Evolutionary conservation across 2,329 filamentous ascomycete species (phyloP).

Genomic region (Furcasterigmium furcatum): DNA sequence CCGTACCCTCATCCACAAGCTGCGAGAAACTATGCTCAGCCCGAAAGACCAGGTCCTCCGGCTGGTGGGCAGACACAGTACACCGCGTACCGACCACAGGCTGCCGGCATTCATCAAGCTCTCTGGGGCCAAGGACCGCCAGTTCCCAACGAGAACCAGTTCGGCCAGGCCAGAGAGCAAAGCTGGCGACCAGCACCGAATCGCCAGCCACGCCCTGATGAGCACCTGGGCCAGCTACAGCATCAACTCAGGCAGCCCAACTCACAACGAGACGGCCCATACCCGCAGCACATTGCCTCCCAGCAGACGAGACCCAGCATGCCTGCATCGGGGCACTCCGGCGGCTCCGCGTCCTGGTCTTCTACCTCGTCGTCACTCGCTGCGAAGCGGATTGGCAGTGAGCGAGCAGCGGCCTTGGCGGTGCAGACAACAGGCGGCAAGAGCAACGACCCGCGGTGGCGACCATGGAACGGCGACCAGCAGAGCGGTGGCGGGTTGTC

Average conservation of each 20-base stretch:
- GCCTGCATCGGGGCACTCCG: not conserved
- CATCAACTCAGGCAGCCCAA: slow-evolving; percentile 1
- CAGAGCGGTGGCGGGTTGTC: slow-evolving; percentile 3
- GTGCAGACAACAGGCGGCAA: slow-evolving; percentile 17
- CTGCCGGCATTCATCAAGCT: not conserved
- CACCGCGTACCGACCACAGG: not conserved
- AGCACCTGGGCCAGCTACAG: not conserved
- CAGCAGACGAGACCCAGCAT: not conserved
- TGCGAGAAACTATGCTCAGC: not conserved
- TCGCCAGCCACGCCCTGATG: not conserved
- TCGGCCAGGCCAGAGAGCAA: too few species aligned
- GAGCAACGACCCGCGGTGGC: not conserved
- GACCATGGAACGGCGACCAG: slow-evolving; percentile 6
- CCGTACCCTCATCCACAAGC: slow-evolving; percentile 10
- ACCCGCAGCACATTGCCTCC: slow-evolving; percentile 1
- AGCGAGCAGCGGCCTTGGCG: slow-evolving; percentile 44
- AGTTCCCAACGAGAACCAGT: not conserved
- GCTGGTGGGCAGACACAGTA: not conserved
- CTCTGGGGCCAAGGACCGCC: not conserved
- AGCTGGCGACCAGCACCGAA: not conserved
- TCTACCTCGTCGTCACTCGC: slow-evolving; percentile 38
- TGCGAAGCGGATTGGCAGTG: slow-evolving; percentile 48
- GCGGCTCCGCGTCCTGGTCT: not conserved
- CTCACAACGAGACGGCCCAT: slow-evolving; percentile 5
- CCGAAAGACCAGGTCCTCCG: not conserved